Evolutionary conservation across 768 basidiomycete genomes (phyloP), one percentile per base, ranked within the genome.

Genomic region (Phaffia tasmanica): DNA sequence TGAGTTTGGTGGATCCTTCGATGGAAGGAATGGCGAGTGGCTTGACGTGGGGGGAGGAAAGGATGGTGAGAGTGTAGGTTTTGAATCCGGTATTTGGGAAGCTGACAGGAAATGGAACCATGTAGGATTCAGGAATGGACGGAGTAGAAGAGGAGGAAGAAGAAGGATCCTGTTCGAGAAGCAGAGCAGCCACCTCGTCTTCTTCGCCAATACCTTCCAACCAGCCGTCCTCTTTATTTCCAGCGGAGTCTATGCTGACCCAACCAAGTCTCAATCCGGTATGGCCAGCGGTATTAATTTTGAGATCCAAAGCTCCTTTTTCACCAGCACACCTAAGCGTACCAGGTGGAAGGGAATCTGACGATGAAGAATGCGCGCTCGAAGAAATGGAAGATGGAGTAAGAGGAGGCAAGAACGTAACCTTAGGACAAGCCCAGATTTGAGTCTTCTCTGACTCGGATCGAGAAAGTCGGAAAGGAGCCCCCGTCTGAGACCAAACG

Each of bases 161-260:
- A 30, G 80, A 80, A 35, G 89, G 77, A 42, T 82, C 78, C 69
- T 85, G 83, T 7, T 62, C 30, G 29, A 69, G 63, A 54, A 69
- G 69, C 14, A 69, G 7, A 27, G 46, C n/a, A 19, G 32, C 29
- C 29, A 74, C 75, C 29, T 79, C 75, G 55, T 80, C 79, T 27
- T 80, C 80, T 49, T 81, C 82, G 74, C 89, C 86, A 58, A 93
- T 88, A 11, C 90, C 89, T 72, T 92, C 89, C 1, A 91, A 88
- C 50, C 86, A 77, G 69, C 87, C 87, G 55, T 82, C 79, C 72
- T 92, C 88, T 63, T 81, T 79, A 69, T 80, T 79, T 15, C 83
- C 84, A 64, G 84, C 85, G 53, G 85, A 78, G 27, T 85, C 83
- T 69, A 35, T 61, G 19, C 84, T 83, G 71, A 83, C 80, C 88